These are phyloP conservation scores for Penicillium sp. DNA, from an alignment of 2,329 filamentous ascomycete species.

Conservation along the genomic window DNA sequence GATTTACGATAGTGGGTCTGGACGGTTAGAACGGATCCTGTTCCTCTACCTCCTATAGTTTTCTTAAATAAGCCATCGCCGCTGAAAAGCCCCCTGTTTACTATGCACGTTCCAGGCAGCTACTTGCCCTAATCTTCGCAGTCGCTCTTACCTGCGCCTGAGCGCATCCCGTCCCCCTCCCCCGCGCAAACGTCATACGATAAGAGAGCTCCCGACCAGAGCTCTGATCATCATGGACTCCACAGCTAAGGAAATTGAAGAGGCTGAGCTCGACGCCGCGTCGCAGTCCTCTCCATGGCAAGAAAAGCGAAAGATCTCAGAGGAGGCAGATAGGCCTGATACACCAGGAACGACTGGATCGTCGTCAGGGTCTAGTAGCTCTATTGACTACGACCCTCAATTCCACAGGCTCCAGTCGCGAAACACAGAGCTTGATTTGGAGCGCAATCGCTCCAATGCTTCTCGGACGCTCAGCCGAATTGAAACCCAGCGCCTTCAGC, in stretches of 20 bases:
- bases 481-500: slow-evolving; percentile 32
- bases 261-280: slow-evolving; percentile 11
- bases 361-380: slow-evolving; percentile 27
- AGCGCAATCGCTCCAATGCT: slow-evolving; percentile 24
- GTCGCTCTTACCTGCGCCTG: background rate
- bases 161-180: background rate
- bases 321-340: slow-evolving; percentile 10
- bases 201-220: background rate
- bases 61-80: background rate
- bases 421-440: slow-evolving; percentile 31
- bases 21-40: slow-evolving; percentile 20
- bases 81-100: background rate
- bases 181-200: background rate
- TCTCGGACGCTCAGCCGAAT: slow-evolving; percentile 31
- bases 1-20: slow-evolving; percentile 13
- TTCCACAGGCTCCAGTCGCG: slow-evolving; percentile 30
- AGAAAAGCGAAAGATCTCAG: slow-evolving; percentile 12
- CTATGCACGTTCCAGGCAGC: background rate
- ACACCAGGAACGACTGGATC: slow-evolving; percentile 14
- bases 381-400: slow-evolving; percentile 27
- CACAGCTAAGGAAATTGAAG: slow-evolving; percentile 7
- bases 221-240: slow-evolving; percentile 8
- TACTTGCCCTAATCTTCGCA: background rate
- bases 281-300: slow-evolving; percentile 1
- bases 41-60: slow-evolving; percentile 8